Percentiles rank a stretch among this genome's conserved stretches.
Evolutionary conservation across 1,284 basidiomycete genomes (phyloP).

Genomic region (Phylloporus sp.): DNA sequence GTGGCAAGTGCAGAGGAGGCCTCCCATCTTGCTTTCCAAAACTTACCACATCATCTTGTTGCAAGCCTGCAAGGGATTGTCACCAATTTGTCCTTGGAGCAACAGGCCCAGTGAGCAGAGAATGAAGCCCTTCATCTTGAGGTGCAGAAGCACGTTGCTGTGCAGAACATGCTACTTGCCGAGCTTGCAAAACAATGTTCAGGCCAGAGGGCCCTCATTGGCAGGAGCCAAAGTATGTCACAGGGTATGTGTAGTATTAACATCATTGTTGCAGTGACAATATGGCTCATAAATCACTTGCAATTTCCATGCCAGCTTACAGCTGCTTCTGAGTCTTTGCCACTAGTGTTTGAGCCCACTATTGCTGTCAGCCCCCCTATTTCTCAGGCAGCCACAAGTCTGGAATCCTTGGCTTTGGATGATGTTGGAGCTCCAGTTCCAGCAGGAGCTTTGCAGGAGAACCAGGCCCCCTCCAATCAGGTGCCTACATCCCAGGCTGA

Average conservation of each 20-base stretch:
- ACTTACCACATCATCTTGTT: conserved; percentile 17
- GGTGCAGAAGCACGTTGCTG: neutral
- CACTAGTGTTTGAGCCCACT: neutral
- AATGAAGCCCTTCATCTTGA: conserved; percentile 2
- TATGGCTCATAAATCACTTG: neutral
- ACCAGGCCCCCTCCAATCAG: neutral
- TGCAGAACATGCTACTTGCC: conserved; percentile 2
- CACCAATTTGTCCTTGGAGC: conserved; percentile 7
- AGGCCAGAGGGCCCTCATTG: neutral
- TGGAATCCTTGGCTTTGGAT: neutral
- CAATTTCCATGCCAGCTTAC: neutral
- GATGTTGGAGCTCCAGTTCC: neutral
- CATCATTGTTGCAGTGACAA: no score
- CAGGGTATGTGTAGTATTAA: neutral
- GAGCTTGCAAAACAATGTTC: neutral
- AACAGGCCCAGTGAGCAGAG: conserved; percentile 9
- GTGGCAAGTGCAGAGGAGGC: conserved; percentile 20
- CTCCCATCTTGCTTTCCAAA: conserved; percentile 19
- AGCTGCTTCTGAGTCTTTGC: neutral
- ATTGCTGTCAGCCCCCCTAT: neutral
- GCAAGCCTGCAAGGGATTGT: conserved; percentile 14
- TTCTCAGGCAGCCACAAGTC: neutral
- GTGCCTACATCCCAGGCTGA: no score
- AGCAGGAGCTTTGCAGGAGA: neutral
- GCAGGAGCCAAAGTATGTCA: neutral